These are phyloP conservation scores for Odontarrhena argentea DNA, from an alignment of 345 rosid species.

Conservation along the genomic window DNA sequence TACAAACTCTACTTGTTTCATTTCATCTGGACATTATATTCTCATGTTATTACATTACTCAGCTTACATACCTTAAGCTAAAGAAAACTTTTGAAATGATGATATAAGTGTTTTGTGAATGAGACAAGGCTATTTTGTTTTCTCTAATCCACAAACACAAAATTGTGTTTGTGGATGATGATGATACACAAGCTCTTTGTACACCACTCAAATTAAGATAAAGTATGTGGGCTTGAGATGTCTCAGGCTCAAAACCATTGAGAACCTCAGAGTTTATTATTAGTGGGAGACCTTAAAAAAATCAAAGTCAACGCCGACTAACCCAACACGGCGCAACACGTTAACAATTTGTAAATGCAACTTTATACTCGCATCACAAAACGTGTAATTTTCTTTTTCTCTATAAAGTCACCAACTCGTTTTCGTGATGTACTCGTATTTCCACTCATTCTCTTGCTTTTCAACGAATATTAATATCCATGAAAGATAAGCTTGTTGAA, in stretches of 20 bases:
- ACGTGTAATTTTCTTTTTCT: background rate
- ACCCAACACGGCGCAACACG: slow-evolving; percentile 28
- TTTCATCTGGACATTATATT: too few relatives aligned
- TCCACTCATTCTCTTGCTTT: slow-evolving; percentile 9
- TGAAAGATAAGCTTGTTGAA: too few relatives aligned
- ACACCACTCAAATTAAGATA: slow-evolving; percentile 14
- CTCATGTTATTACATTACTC: too few relatives aligned
- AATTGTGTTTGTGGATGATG: background rate
- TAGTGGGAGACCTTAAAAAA: slow-evolving; percentile 27
- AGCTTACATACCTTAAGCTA: too few relatives aligned
- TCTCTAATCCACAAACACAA: too few relatives aligned
- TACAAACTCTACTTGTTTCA: too few relatives aligned
- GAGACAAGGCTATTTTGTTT: too few relatives aligned
- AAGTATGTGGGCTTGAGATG: slow-evolving; percentile 18
- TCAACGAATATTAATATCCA: background rate
- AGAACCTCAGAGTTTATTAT: slow-evolving; percentile 11
- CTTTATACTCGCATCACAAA: slow-evolving; percentile 9
- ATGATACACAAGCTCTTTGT: background rate
- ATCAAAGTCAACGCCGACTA: slow-evolving; percentile 20
- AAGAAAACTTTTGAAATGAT: too few relatives aligned
- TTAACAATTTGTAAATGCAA: slow-evolving; percentile 16
- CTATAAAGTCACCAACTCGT: background rate
- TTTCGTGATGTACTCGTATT: slow-evolving; percentile 6
- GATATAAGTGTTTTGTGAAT: too few relatives aligned
- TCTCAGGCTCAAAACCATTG: background rate